A percentile compares a stretch with the other conserved stretches of the same genome.
phyloP scores from a whole-genome alignment of 108 stramenopile species.

The Asterionellopsis glacialis region DNA sequence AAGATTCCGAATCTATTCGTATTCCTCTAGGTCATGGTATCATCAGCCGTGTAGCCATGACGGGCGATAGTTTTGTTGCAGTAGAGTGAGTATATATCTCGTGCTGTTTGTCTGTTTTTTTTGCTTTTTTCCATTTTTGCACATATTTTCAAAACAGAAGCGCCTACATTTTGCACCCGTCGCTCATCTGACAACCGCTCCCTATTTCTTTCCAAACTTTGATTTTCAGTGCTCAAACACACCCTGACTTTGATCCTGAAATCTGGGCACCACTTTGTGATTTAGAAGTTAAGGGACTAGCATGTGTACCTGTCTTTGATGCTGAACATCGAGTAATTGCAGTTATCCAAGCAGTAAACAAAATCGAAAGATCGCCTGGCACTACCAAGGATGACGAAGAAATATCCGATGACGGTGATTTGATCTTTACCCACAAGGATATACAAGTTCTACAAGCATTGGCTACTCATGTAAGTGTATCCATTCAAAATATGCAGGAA shows the following conservation, averaged over 20 bases:
- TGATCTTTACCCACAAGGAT: slow-evolving; percentile 43
- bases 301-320: slow-evolving; percentile 58
- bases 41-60: slow-evolving; percentile 39
- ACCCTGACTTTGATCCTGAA: slow-evolving; percentile 11
- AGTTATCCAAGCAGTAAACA: slow-evolving; percentile 65
- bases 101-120: too few relatives aligned
- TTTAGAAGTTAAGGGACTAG: slow-evolving; percentile 15
- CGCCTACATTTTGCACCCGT: too few relatives aligned
- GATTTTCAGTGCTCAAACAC: slow-evolving; percentile 3
- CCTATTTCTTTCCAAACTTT: slow-evolving; percentile 1
- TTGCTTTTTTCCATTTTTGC: too few relatives aligned
- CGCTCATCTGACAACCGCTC: background rate
- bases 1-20: too few relatives aligned
- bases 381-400: background rate
- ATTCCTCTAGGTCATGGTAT: slow-evolving; percentile 51
- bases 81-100: too few relatives aligned
- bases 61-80: slow-evolving; percentile 15
- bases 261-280: background rate
- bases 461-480: slow-evolving; percentile 50
- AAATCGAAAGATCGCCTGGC: slow-evolving; percentile 11
- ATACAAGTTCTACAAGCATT: slow-evolving; percentile 48
- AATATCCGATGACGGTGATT: slow-evolving; percentile 1
- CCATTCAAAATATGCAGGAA: slow-evolving; percentile 33
- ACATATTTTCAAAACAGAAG: too few relatives aligned
- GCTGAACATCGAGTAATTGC: slow-evolving; percentile 43